These are phyloP conservation scores for Aspergillus melleus DNA, from an alignment of 2,329 filamentous ascomycete genomes.

Conservation along the genomic window DNA sequence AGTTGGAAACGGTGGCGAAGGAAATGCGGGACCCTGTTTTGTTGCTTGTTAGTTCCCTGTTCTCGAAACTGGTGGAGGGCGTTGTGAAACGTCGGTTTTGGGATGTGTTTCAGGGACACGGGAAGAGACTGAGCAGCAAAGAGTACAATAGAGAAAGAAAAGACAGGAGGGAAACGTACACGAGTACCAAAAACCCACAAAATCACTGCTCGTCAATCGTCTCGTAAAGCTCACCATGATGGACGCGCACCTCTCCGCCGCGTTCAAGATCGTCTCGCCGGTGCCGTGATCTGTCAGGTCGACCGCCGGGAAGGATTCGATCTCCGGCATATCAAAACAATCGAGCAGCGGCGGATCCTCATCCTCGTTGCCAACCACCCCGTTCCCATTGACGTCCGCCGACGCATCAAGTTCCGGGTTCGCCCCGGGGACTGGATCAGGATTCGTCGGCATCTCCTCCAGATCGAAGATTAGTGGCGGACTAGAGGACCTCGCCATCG, in stretches of 20 bases:
- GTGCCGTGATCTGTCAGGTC: conserved; percentile 25
- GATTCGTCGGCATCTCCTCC: conserved; percentile 24
- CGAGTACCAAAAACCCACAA: conserved; percentile 34
- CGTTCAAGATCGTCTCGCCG: conserved; percentile 28
- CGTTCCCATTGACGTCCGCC: conserved; percentile 13
- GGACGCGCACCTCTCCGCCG: conserved; percentile 33
- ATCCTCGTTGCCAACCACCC: conserved; percentile 13
- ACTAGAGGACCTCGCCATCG: conserved; percentile 29
- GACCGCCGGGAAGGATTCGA: conserved; percentile 26
- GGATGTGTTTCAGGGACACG: not conserved
- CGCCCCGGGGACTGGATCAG: not conserved
- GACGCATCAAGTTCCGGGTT: not conserved
- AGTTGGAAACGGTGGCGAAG: conserved; percentile 38
- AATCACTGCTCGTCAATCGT: conserved; percentile 28
- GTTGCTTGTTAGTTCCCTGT: not conserved
- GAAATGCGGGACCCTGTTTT: conserved; percentile 33
- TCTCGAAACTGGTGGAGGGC: not conserved
- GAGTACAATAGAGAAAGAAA: too few species aligned
- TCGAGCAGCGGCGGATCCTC: conserved; percentile 21
- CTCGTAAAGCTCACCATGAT: conserved; percentile 31
- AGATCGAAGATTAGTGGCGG: conserved; percentile 29
- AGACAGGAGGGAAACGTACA: conserved; percentile 22
- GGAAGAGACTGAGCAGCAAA: not conserved
- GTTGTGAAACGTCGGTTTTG: not conserved
- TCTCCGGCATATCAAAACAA: conserved; percentile 23